Base-by-base conservation (phyloP, 768 basidiomycete genomes). In the Amanita rimosa region DNA sequence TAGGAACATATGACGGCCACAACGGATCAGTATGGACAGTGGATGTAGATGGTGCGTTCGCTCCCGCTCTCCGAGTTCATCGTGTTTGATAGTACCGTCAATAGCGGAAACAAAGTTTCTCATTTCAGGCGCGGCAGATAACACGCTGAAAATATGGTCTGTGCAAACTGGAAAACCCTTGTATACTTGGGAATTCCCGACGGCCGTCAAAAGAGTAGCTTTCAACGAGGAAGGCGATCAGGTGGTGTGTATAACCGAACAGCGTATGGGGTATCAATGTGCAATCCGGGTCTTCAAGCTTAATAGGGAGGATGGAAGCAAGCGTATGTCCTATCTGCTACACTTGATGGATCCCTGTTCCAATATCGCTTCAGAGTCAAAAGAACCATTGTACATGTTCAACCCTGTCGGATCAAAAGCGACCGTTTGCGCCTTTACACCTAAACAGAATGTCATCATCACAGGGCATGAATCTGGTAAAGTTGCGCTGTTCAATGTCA, bases 381-480 rank as follows among this genome's bases (percentile, higher is more conserved):
- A 64, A 60, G 85, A 90, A 53, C 91, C 93, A 0, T 58, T 71
- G 13, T 70, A 79, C 57, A 77, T 87, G 65, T 94, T 96, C 74
- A 76, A 85, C 64, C 88, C 93, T 10, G 71, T 89, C 52, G 94
- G 93, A 22, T 89, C 89, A 52, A 98, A 98, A 68, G 89, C 93
- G n/a, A 97, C 91, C 1, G 92, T 98, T 35, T 94, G 91, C 62
- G 83, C 90, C 4, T 98, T 96, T 65, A 85, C 89, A 3, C 76
- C 83, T 44, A 72, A 75, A 10, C 82, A 85, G 19, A 76, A 83
- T 35, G 64, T 85, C 53, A 83, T 99, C 64, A 70, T 98, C 52
- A 95, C 93, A 2, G 95, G 92, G 4, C 96, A 99, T 67, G 94
- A 97, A 68, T 91, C 90, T 37, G 96, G 96, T 14, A 97, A 95